Base-by-base conservation (phyloP, 192 early-diverging fungal genomes). In the Ambispora gerdemannii region DNA sequence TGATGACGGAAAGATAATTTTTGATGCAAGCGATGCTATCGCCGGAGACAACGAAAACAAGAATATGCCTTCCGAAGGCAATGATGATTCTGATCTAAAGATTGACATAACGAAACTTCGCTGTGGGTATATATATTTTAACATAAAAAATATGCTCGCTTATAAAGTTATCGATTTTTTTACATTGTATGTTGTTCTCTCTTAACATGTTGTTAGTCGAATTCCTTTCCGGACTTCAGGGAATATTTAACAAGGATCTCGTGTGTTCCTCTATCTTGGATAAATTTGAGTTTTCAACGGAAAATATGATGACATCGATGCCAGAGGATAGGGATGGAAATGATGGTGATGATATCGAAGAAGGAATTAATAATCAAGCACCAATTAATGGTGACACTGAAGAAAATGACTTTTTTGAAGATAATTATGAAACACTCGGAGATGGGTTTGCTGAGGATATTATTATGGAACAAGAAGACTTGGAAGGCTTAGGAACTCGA, bases 1-100 rank as follows among this genome's bases (percentile, higher is more conserved):
- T 56, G 75, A 73, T 7, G 84, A 91, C 15, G 90, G 93, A n/a
- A 92, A 88, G 70, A 92, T 97, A 61, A 90, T 97, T 20, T 98
- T 98, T 83, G 96, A 98, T 75, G 89, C 95, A 24, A 84, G 91
- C 43, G 95, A 97, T 81, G 89, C 90, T 4, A 76, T 76, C 19
- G 78, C 81, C 6, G 80, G 75, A n/a, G 78, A 72, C 34, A 80
- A 82, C 19, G 80, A 77, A 3, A 72, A 74, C 0, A 74, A 79
- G 3, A 74, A 76, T 25, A 55, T 28, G 6, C 53, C 52, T 2
- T 49, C 49, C 15, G 64, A 66, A 10, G 76, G 28, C 53, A 24
- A 63, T 25, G 67, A 73, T 28, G 70, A 62, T 30, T 67, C 74
- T 2, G 66, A 76, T 20, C 49, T 63, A 58, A 30, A 36, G 19